These are phyloP conservation scores for Nitzschia sp. DNA, from an alignment of 108 stramenopile species.

Conservation along the genomic window DNA sequence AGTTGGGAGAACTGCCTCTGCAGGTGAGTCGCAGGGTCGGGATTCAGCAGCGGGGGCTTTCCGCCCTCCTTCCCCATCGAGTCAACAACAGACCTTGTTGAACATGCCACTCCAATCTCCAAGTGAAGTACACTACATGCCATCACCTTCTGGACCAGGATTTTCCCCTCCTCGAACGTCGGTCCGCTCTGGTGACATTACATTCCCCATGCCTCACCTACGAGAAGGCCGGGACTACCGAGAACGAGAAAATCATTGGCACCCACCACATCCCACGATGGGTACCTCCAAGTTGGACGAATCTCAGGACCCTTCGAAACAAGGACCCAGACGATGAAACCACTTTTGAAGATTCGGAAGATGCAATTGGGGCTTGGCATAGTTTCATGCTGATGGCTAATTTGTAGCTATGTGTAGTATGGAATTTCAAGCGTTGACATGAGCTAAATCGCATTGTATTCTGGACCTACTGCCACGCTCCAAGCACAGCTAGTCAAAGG, in stretches of 20 bases:
- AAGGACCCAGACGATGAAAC: too few relatives aligned
- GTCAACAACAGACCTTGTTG: conserved; percentile 25
- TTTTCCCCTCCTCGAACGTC: conserved; percentile 27
- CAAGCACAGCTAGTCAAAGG: too few relatives aligned
- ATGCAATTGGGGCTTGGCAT: too few relatives aligned
- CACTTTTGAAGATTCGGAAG: too few relatives aligned
- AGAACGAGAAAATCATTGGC: conserved; percentile 22
- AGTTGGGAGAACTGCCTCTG: conserved; percentile 34
- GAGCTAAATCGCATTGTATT: too few relatives aligned
- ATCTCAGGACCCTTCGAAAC: not conserved
- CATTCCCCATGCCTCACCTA: conserved; percentile 35
- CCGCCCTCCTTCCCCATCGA: conserved; percentile 30
- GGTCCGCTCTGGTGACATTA: conserved; percentile 18
- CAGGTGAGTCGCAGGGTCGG: conserved; percentile 18
- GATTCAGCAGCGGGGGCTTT: conserved; percentile 9
- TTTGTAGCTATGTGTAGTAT: too few relatives aligned
- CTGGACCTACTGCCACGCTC: too few relatives aligned
- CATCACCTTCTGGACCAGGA: conserved; percentile 29
- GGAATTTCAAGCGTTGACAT: too few relatives aligned
- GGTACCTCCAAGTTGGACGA: conserved; percentile 9
- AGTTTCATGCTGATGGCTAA: too few relatives aligned
- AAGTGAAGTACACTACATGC: conserved; percentile 14
- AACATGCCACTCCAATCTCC: conserved; percentile 43
- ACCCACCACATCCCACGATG: conserved; percentile 29
- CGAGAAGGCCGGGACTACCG: conserved; percentile 21